These are phyloP conservation scores for Diplocarpon rosae DNA, from an alignment of 2,329 filamentous ascomycete genomes.

Conservation along the genomic window DNA sequence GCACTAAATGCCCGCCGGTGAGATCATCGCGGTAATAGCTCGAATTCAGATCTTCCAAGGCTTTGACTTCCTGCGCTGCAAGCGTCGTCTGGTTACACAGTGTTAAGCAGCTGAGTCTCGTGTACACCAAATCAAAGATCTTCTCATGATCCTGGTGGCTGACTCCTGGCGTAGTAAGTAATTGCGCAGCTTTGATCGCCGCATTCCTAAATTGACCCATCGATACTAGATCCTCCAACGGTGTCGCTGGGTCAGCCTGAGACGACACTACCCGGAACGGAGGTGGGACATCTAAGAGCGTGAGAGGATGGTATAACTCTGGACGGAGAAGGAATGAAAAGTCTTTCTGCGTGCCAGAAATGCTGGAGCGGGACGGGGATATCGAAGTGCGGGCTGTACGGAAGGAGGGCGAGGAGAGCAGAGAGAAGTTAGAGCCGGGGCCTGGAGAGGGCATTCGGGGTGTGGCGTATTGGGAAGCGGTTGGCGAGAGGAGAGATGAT, in stretches of 20 bases:
- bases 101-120: slow-evolving; percentile 69
- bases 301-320: slow-evolving; percentile 73
- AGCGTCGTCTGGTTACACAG: slow-evolving; percentile 63
- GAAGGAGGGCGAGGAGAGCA: slow-evolving; percentile 17
- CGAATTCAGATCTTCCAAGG: slow-evolving; percentile 50
- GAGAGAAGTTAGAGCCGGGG: slow-evolving; percentile 20
- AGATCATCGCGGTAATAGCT: slow-evolving; percentile 43
- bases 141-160: slow-evolving; percentile 41
- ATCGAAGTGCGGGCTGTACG: slow-evolving; percentile 19
- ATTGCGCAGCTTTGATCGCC: slow-evolving; percentile 54
- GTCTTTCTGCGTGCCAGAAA: slow-evolving; percentile 44
- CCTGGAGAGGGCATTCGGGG: slow-evolving; percentile 20
- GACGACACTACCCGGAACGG: slow-evolving; percentile 60
- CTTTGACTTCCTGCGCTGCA: slow-evolving; percentile 56
- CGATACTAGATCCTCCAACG: slow-evolving; percentile 57
- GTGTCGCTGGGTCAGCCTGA: slow-evolving; percentile 50
- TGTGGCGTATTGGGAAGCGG: slow-evolving; percentile 14
- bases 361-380: slow-evolving; percentile 20
- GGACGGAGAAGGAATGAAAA: slow-evolving; percentile 71
- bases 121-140: slow-evolving; percentile 72
- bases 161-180: slow-evolving; percentile 40
- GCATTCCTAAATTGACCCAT: slow-evolving; percentile 72
- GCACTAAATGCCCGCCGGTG: slow-evolving; percentile 55
- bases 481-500: slow-evolving; percentile 17
- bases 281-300: slow-evolving; percentile 45